phyloP scores from a whole-genome alignment of 2,329 filamentous ascomycete genomes.

The Fusarium torreyae region DNA sequence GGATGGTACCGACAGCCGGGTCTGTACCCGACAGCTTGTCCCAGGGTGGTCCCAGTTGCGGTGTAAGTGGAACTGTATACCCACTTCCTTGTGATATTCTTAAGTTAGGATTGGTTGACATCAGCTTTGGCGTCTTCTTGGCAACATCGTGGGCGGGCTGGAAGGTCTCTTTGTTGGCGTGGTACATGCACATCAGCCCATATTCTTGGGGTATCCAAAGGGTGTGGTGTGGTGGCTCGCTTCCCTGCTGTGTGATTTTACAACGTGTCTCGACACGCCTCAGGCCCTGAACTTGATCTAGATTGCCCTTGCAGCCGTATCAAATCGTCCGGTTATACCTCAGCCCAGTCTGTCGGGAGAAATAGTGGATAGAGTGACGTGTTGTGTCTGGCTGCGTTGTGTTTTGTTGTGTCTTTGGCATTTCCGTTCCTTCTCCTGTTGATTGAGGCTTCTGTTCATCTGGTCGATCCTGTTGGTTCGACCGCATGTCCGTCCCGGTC shows the following conservation, averaged over 20 bases:
- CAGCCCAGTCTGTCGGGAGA: constrained; percentile 32
- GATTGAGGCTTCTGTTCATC: background rate
- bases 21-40: constrained; percentile 43
- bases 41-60: constrained; percentile 39
- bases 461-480: background rate
- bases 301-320: constrained; percentile 34
- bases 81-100: constrained; percentile 4
- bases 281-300: constrained; percentile 15
- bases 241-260: constrained; percentile 15
- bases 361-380: constrained; percentile 16
- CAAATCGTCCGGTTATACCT: constrained; percentile 20
- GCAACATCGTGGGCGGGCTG: constrained; percentile 9
- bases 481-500: background rate
- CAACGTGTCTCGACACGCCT: constrained; percentile 27
- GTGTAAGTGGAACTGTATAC: constrained; percentile 40
- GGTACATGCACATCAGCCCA: constrained; percentile 35
- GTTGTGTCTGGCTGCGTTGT: background rate
- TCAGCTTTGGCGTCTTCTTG: constrained; percentile 15
- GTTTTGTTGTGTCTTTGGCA: background rate
- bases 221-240: background rate
- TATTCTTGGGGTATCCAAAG: constrained; percentile 1
- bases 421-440: background rate
- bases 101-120: constrained; percentile 19
- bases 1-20: constrained; percentile 47
- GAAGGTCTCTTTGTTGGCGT: constrained; percentile 13